A percentile compares a stretch with the other conserved stretches of the same genome.
phyloP scores from a whole-genome alignment of 2,329 filamentous ascomycete genomes.

The Sporothrix luriei region DNA sequence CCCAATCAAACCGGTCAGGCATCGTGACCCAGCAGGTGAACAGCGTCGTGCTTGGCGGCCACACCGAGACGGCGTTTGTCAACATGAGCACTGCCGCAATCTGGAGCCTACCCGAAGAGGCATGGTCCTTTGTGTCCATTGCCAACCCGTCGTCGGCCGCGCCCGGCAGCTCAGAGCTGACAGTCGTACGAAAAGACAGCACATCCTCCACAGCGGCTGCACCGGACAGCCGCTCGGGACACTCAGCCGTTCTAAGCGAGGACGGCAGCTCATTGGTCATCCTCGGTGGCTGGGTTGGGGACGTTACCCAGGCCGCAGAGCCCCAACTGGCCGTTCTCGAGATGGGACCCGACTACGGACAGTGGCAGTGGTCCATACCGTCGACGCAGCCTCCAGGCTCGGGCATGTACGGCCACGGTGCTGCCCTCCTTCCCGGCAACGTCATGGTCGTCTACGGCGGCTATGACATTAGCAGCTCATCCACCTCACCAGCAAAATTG shows the following conservation, averaged over 20 bases:
- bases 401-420: slow-evolving; percentile 65
- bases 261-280: slow-evolving; percentile 79
- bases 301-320: slow-evolving; percentile 71
- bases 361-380: slow-evolving; percentile 73
- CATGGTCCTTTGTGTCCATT: slow-evolving; percentile 81
- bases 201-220: neutral
- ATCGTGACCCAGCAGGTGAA: slow-evolving; percentile 71
- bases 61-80: slow-evolving; percentile 80
- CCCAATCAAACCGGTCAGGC: slow-evolving; percentile 65
- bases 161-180: slow-evolving; percentile 57
- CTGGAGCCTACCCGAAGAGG: slow-evolving; percentile 82
- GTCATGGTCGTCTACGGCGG: slow-evolving; percentile 70
- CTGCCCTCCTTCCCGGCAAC: slow-evolving; percentile 65
- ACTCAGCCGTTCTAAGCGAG: slow-evolving; percentile 77
- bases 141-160: slow-evolving; percentile 42
- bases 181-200: slow-evolving; percentile 41
- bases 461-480: slow-evolving; percentile 49
- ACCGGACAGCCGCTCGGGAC: slow-evolving; percentile 75
- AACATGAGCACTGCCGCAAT: slow-evolving; percentile 92
- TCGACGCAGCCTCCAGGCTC: slow-evolving; percentile 49
- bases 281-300: slow-evolving; percentile 90
- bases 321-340: slow-evolving; percentile 80
- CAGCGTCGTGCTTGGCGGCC: slow-evolving; percentile 81
- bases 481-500: slow-evolving; percentile 16
- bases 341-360: slow-evolving; percentile 72